Evolutionary conservation across 805 yeast species (phyloP), one percentile per base, ranked within the genome.

Genomic region (Clavispora asparagi): DNA sequence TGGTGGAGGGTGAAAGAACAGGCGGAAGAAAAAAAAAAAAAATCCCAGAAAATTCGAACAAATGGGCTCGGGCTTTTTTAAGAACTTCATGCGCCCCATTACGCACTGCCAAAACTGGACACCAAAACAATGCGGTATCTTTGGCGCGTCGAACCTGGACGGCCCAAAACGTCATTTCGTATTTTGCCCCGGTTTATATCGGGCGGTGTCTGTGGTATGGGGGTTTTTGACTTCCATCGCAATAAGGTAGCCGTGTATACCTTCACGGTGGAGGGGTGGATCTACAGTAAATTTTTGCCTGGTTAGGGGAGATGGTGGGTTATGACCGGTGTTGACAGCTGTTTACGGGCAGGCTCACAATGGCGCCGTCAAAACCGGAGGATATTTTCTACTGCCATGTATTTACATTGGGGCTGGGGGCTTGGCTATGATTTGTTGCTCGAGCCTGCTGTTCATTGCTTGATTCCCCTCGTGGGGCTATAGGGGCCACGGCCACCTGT

Each of bases 1-100:
- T 68, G 16, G 49, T 12, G 31, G 38, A 27, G 39, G 37, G 23
- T 14, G 37, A 33, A 25, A 28, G 19, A 43, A 41, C 31, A 35
- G 19, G 39, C 27, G 26, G 33, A 38, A 39, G n/a, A 37, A 39
- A 27, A 42, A 35, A 39, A 26, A 42, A 42, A 41, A 19, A 19
- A 19, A 19, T 4, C n/a, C n/a, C 5, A 5, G 23, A 19, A 19
- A 19, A 19, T 19, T 12, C 26, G 45, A 43, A 14, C 2, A 3
- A n/a, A 7, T 25, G 39, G 28, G 39, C 28, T 27, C 12, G 40
- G 25, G 7, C 13, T 33, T 33, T 33, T 33, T 33, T 33, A 16
- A 16, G 13, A 33, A 6, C 9, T 13, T 17, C 37, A 33, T 33
- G 37, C 37, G 37, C 37, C 37, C 13, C 37, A 33, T 17, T 33